Evolutionary conservation across 176 grass and related monocot species (phyloP).

Genomic region (Coix lacrymajobi): DNA sequence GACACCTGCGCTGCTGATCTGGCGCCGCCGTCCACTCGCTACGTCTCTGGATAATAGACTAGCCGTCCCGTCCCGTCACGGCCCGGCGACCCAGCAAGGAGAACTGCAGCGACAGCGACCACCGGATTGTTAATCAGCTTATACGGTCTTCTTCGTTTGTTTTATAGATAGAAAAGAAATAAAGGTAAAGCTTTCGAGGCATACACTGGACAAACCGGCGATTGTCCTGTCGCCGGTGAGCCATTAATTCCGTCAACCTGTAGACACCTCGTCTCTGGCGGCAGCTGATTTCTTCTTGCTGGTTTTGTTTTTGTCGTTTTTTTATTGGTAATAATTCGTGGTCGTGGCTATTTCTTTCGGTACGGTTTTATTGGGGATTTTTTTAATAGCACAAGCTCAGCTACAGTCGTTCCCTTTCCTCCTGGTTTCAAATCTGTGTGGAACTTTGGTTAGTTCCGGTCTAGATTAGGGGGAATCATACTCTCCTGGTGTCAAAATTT

Average conservation of each 20-base stretch:
- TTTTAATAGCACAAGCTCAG: background rate
- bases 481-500: background rate
- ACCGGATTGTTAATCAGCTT: background rate
- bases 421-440: background rate
- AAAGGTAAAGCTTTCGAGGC: background rate
- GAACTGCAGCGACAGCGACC: constrained; percentile 10
- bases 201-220: background rate
- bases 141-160: background rate
- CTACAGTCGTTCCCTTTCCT: background rate
- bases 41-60: background rate
- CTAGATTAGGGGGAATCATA: background rate
- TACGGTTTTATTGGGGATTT: background rate
- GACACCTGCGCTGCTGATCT: constrained; percentile 11
- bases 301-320: background rate
- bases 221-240: background rate
- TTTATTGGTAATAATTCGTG: background rate
- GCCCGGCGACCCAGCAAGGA: background rate
- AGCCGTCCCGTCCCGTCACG: background rate
- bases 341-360: background rate
- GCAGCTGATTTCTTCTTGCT: background rate
- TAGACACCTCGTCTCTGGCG: background rate
- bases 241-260: background rate
- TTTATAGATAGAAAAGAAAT: background rate
- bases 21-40: background rate
- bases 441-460: background rate